phyloP scores from a whole-genome alignment of 2,329 filamentous ascomycete species.

The Westerdykella sp. region DNA sequence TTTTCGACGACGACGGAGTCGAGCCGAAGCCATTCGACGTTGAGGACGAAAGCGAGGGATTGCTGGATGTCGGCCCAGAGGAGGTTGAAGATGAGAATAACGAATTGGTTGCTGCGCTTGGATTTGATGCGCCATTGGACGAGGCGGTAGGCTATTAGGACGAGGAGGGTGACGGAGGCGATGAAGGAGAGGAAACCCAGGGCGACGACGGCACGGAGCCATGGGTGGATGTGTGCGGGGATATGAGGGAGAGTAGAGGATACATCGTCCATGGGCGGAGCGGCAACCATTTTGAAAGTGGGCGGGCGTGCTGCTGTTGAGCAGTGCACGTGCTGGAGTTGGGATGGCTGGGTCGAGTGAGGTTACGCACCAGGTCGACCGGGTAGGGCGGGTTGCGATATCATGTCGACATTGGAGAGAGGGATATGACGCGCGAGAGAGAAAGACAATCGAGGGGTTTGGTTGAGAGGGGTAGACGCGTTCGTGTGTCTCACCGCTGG shows the following conservation, averaged over 20 bases:
- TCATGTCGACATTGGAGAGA: constrained; percentile 5
- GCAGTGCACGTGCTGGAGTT: not conserved
- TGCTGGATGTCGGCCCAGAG: constrained; percentile 64
- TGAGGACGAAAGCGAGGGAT: constrained; percentile 57
- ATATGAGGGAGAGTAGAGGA: constrained; percentile 28
- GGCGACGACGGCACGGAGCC: constrained; percentile 43
- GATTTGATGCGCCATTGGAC: constrained; percentile 34
- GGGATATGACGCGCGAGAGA: not conserved
- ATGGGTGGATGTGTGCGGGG: constrained; percentile 31
- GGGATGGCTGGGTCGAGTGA: constrained; percentile 2
- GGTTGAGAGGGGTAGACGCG: not conserved
- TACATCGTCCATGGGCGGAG: constrained; percentile 17
- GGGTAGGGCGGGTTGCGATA: not conserved
- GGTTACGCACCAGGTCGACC: constrained; percentile 6
- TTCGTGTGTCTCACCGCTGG: not conserved
- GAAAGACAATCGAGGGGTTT: not conserved
- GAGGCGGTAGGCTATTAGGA: constrained; percentile 44
- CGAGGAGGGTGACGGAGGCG: constrained; percentile 39
- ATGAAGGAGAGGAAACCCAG: constrained; percentile 45
- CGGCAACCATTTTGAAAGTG: constrained; percentile 14
- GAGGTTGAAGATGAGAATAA: constrained; percentile 64
- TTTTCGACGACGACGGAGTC: constrained; percentile 52
- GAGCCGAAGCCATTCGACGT: constrained; percentile 51
- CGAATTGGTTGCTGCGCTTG: constrained; percentile 54
- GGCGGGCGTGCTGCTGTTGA: no score